Conservation (phyloP, 495 filamentous ascomycete species). For the Darksidea phi region DNA sequence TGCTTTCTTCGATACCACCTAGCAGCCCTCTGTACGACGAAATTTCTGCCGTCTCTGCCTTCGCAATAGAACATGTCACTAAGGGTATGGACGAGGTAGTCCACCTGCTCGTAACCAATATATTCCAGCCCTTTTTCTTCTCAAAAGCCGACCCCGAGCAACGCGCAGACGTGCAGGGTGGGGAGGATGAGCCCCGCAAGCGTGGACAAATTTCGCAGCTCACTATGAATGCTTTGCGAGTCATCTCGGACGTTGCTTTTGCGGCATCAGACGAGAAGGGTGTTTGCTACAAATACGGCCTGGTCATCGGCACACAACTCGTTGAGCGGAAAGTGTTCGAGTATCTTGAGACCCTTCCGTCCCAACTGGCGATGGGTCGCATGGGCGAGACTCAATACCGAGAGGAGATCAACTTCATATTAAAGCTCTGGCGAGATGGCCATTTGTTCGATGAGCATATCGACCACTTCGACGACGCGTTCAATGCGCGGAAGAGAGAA, state of each 20-base stretch:
- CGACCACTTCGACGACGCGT: slow-evolving; percentile 68
- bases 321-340: slow-evolving; percentile 73
- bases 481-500: slow-evolving; percentile 57
- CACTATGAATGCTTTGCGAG: slow-evolving; percentile 62
- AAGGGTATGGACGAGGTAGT: slow-evolving; percentile 82
- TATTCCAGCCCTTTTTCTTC: slow-evolving; percentile 61
- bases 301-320: slow-evolving; percentile 77
- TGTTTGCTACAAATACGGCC: slow-evolving; percentile 87
- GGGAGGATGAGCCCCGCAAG: slow-evolving; percentile 31
- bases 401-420: slow-evolving; percentile 67
- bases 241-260: slow-evolving; percentile 85
- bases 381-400: slow-evolving; percentile 89
- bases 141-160: slow-evolving; percentile 8
- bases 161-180: slow-evolving; percentile 45
- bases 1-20: slow-evolving; percentile 53
- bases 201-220: too few species aligned
- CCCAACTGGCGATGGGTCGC: slow-evolving; percentile 76
- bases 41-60: slow-evolving; percentile 79
- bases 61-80: slow-evolving; percentile 85
- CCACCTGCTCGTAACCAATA: slow-evolving; percentile 78
- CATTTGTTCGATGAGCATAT: slow-evolving; percentile 78
- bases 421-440: slow-evolving; percentile 86
- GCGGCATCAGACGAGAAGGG: slow-evolving; percentile 72
- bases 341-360: slow-evolving; percentile 72
- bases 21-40: slow-evolving; percentile 68